These are phyloP conservation scores for Xylaria telfairii DNA, from an alignment of 495 filamentous ascomycete species.

Conservation along the genomic window DNA sequence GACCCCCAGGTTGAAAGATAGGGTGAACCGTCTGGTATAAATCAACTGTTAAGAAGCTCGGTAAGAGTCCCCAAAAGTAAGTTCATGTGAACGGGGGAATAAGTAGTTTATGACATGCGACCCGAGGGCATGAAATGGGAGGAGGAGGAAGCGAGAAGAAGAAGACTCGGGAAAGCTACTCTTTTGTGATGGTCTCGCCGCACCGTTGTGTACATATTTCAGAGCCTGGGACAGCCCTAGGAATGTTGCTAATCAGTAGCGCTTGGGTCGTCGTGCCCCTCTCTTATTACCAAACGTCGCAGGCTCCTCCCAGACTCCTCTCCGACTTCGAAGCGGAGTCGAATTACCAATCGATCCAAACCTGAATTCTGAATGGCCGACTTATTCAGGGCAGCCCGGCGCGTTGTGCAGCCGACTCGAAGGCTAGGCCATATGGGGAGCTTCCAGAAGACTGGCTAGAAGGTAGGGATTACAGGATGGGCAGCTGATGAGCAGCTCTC, in stretches of 20 bases:
- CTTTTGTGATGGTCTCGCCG: slow-evolving; percentile 23
- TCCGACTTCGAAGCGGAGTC: slow-evolving; percentile 23
- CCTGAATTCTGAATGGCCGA: slow-evolving; percentile 3
- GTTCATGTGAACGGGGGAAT: neutral
- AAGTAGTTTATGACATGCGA: slow-evolving; percentile 12
- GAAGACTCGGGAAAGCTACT: slow-evolving; percentile 4
- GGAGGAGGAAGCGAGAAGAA: neutral
- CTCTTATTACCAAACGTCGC: slow-evolving; percentile 24
- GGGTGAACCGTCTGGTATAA: neutral
- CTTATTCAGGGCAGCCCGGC: neutral
- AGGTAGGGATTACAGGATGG: slow-evolving; percentile 17
- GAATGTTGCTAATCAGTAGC: slow-evolving; percentile 6
- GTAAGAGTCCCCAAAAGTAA: neutral
- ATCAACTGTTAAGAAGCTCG: slow-evolving; percentile 6
- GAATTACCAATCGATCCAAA: slow-evolving; percentile 24
- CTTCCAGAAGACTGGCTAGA: slow-evolving; percentile 24
- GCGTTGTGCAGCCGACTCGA: slow-evolving; percentile 10
- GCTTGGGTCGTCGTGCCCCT: slow-evolving; percentile 25
- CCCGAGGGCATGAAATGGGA: neutral
- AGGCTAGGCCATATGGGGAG: slow-evolving; percentile 4
- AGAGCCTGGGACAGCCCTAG: neutral
- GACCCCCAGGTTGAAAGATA: neutral
- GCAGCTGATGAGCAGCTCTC: slow-evolving; percentile 12
- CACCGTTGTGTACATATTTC: slow-evolving; percentile 8
- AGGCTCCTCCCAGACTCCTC: slow-evolving; percentile 22